Conservation (phyloP, 495 filamentous ascomycete species). For the Hypoxylon lienhwacheense region DNA sequence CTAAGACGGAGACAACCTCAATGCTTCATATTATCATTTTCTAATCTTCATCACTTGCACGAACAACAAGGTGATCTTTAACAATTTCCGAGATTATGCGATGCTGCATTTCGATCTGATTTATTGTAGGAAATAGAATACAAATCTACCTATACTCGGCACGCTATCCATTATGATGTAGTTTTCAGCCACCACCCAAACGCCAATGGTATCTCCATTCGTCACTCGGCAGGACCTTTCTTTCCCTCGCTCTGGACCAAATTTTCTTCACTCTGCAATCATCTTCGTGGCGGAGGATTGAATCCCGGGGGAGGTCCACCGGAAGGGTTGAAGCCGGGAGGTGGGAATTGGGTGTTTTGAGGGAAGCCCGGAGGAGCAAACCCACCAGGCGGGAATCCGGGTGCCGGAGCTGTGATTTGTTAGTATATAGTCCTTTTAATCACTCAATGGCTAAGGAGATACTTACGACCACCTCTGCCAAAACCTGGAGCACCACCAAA, state of each 20-base stretch:
- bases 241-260: constrained; percentile 23
- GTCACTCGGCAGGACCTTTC: constrained; percentile 21
- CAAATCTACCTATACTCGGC: constrained; percentile 16
- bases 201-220: constrained; percentile 38
- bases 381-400: constrained; percentile 62
- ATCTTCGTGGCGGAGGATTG: constrained; percentile 64
- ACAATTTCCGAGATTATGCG: constrained; percentile 4
- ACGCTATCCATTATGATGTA: constrained; percentile 26
- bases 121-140: constrained; percentile 30
- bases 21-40: too few relatives aligned
- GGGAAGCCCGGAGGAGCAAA: constrained; percentile 54
- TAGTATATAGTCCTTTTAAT: constrained; percentile 11
- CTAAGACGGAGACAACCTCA: too few relatives aligned
- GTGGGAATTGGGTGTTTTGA: constrained; percentile 63
- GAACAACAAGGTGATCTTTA: background rate
- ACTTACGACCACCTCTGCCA: constrained; percentile 75
- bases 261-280: constrained; percentile 36
- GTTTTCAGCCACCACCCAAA: constrained; percentile 37
- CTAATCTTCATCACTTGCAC: background rate
- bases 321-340: constrained; percentile 69
- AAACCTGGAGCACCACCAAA: constrained; percentile 70
- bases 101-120: constrained; percentile 21
- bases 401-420: constrained; percentile 56
- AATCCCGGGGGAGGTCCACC: constrained; percentile 66
- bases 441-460: constrained; percentile 5